Percentiles rank a stretch among this genome's conserved stretches.
phyloP scores from a whole-genome alignment of 805 yeast species.

The Candida nanaspora region DNA sequence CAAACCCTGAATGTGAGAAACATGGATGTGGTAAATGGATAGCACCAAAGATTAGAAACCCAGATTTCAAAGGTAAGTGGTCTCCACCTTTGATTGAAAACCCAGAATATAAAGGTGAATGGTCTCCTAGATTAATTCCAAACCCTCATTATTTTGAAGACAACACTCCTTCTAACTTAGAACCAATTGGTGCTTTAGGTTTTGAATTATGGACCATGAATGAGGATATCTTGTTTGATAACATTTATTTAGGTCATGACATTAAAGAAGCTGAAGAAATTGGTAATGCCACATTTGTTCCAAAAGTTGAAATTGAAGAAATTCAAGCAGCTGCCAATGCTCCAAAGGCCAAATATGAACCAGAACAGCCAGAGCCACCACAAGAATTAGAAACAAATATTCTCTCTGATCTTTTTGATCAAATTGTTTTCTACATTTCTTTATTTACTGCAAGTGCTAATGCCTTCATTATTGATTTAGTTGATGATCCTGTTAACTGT shows the following conservation, averaged over 20 bases:
- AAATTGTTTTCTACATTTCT: constrained; percentile 11
- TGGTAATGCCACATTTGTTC: constrained; percentile 68
- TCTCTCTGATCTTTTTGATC: constrained; percentile 13
- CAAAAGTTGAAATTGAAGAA: constrained; percentile 47
- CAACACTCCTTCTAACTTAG: constrained; percentile 47
- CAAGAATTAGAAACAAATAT: constrained; percentile 11
- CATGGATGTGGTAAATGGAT: constrained; percentile 82
- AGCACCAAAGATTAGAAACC: constrained; percentile 60
- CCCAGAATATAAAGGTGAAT: constrained; percentile 73
- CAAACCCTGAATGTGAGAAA: constrained; percentile 64
- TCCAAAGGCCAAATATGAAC: constrained; percentile 34
- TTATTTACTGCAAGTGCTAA: constrained; percentile 20
- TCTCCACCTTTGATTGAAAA: constrained; percentile 56
- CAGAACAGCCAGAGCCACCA: constrained; percentile 35
- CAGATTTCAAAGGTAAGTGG: constrained; percentile 77
- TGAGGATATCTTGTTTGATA: constrained; percentile 65
- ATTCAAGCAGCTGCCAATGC: constrained; percentile 30
- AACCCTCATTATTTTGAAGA: constrained; percentile 70
- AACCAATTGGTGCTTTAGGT: constrained; percentile 72
- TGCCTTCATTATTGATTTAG: constrained; percentile 31
- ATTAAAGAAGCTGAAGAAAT: constrained; percentile 76
- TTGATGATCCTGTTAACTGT: constrained; percentile 37
- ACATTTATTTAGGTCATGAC: constrained; percentile 79
- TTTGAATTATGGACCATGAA: constrained; percentile 90
- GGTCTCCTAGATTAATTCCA: constrained; percentile 59